Evolutionary conservation across 768 basidiomycete genomes (phyloP).

Genomic region (Daedaleopsis nitida): DNA sequence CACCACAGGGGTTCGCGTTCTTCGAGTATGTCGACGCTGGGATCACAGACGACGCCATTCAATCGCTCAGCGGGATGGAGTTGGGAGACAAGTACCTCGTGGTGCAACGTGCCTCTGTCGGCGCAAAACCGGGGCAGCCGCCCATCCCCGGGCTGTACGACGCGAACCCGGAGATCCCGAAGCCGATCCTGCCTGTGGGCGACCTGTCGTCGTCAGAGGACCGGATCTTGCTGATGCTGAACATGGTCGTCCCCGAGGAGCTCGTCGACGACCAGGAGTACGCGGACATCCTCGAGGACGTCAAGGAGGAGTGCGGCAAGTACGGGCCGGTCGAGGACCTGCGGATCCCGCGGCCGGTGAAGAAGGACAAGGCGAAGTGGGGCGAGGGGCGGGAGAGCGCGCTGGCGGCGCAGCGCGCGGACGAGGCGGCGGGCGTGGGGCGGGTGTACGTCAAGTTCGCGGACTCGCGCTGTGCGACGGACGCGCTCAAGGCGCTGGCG

Average conservation of each 20-base stretch:
- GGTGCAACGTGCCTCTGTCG: conserved; percentile 95
- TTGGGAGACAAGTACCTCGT: conserved; percentile 94
- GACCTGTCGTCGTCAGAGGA: conserved; percentile 51
- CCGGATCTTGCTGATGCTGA: conserved; percentile 93
- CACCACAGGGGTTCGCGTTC: conserved; percentile 90
- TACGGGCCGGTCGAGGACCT: conserved; percentile 85
- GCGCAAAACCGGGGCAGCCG: conserved; percentile 77
- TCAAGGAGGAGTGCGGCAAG: conserved; percentile 85
- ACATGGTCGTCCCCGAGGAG: conserved; percentile 97
- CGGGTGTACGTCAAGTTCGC: conserved; percentile 92
- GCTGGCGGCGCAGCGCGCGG: conserved; percentile 68
- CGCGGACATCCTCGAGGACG: conserved; percentile 90
- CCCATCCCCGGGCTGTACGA: conserved; percentile 70
- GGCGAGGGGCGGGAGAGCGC: conserved; percentile 63
- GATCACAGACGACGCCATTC: conserved; percentile 94
- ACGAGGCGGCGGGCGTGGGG: conserved; percentile 92
- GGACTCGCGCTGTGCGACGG: conserved; percentile 59
- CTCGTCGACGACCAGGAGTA: conserved; percentile 90
- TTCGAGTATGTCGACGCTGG: conserved; percentile 92
- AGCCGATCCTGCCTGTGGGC: conserved; percentile 86
- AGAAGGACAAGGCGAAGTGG: conserved; percentile 85
- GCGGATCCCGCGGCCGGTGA: conserved; percentile 85
- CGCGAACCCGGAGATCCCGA: conserved; percentile 80
- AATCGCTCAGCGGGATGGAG: conserved; percentile 96
- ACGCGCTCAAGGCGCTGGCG: conserved; percentile 84